A percentile compares a stretch with the other conserved stretches of the same genome.
Evolutionary conservation across 2,329 filamentous ascomycete genomes (phyloP).

Genomic region (Clonostachys solani): DNA sequence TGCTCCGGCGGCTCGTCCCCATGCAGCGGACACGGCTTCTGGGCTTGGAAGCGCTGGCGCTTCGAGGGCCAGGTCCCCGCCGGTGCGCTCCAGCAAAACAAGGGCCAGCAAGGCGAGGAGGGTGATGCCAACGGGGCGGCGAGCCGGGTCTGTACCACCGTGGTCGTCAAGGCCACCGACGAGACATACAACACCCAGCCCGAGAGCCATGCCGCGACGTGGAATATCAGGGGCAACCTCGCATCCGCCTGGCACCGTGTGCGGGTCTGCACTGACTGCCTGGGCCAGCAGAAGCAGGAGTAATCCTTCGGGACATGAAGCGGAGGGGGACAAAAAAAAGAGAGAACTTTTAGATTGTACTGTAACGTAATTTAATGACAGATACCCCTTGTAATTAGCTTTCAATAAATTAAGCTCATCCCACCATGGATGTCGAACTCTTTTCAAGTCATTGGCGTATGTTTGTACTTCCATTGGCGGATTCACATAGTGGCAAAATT

Average conservation of each 20-base stretch:
- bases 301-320: neutral
- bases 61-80: conserved; percentile 43
- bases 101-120: conserved; percentile 1
- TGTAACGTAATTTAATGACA: too few relatives aligned
- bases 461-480: too few relatives aligned
- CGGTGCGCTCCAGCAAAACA: conserved; percentile 10
- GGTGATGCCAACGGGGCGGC: conserved; percentile 13
- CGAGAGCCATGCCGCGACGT: conserved; percentile 53
- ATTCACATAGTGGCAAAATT: too few relatives aligned
- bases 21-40: conserved; percentile 41
- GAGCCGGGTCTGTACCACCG: conserved; percentile 30
- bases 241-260: conserved; percentile 66
- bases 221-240: conserved; percentile 61
- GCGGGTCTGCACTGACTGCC: conserved; percentile 26
- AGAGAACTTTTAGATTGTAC: neutral
- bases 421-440: too few relatives aligned
- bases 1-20: conserved; percentile 18
- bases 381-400: too few relatives aligned
- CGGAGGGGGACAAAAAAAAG: neutral
- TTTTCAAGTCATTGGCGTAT: too few relatives aligned
- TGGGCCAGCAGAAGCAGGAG: conserved; percentile 3
- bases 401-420: too few relatives aligned
- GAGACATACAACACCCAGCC: conserved; percentile 65
- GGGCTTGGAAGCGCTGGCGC: conserved; percentile 64
- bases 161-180: conserved; percentile 64